A percentile compares a stretch with the other conserved stretches of the same genome.
Evolutionary conservation across 345 rosid species (phyloP).

Genomic region (Linum usitatissimum): DNA sequence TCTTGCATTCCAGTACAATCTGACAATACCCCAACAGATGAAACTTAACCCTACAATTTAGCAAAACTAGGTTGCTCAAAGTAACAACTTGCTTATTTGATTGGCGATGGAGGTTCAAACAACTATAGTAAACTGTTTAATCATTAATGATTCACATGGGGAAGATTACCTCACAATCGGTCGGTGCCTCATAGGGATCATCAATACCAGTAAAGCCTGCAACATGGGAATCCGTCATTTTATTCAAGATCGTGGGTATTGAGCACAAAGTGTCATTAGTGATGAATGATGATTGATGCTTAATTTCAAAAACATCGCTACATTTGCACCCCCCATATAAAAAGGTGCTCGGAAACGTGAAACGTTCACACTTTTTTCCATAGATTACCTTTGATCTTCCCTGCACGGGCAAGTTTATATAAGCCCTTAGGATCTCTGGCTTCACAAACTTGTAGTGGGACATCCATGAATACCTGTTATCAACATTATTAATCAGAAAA

Average conservation of each 20-base stretch:
- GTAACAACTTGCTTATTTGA: background rate
- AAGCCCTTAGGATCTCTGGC: slow-evolving; percentile 79
- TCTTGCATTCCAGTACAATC: slow-evolving; percentile 15
- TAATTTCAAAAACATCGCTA: background rate
- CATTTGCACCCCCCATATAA: too few species aligned
- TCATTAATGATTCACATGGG: background rate
- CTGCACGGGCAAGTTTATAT: slow-evolving; percentile 83
- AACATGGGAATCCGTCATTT: background rate
- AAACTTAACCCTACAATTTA: background rate
- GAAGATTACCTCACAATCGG: background rate
- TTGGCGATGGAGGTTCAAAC: too few species aligned
- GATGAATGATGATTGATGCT: background rate
- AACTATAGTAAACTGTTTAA: background rate
- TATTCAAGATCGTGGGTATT: background rate
- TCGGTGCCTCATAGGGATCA: slow-evolving; percentile 1
- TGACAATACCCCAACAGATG: background rate
- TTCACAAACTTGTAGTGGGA: slow-evolving; percentile 61
- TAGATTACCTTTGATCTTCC: slow-evolving; percentile 63
- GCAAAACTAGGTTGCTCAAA: background rate
- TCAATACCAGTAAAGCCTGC: slow-evolving; percentile 7
- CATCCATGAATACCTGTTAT: slow-evolving; percentile 61
- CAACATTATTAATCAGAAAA: slow-evolving; percentile 7
- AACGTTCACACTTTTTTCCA: background rate
- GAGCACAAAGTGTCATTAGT: too few species aligned
- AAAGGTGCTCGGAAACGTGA: background rate